Percentiles rank a stretch among this genome's conserved stretches.
Evolutionary conservation across 2,329 filamentous ascomycete species (phyloP).

Genomic region (Ramularia collo-cygni): DNA sequence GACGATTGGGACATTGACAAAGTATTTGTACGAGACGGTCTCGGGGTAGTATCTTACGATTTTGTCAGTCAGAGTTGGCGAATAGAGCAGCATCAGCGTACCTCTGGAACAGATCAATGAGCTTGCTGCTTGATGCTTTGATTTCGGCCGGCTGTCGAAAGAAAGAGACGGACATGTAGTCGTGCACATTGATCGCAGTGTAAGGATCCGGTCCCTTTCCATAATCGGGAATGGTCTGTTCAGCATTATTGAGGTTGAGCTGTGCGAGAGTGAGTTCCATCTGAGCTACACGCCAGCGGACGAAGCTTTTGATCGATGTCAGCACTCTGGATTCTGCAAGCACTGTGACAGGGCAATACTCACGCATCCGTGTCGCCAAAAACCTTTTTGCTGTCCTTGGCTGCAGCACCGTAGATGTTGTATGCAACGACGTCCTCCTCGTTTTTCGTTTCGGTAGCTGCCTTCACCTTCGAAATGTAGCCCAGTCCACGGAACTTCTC

Average conservation of each 20-base stretch:
- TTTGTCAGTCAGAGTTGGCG: constrained; percentile 38
- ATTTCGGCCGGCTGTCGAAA: constrained; percentile 71
- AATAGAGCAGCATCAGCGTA: constrained; percentile 70
- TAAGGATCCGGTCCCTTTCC: constrained; percentile 65
- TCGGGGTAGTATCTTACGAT: constrained; percentile 83
- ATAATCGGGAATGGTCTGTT: constrained; percentile 62
- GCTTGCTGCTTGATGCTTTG: constrained; percentile 69
- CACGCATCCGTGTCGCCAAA: constrained; percentile 79
- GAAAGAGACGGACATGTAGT: constrained; percentile 85
- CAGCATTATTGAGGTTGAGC: constrained; percentile 63
- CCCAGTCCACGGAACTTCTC: constrained; percentile 71
- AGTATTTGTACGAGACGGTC: constrained; percentile 84
- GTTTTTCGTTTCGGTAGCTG: constrained; percentile 45
- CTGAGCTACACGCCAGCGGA: constrained; percentile 80
- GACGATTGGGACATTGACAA: constrained; percentile 83
- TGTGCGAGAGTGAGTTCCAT: constrained; percentile 81
- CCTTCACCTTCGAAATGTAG: constrained; percentile 67
- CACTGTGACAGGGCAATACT: constrained; percentile 30
- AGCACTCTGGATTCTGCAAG: not conserved
- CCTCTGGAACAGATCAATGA: constrained; percentile 71
- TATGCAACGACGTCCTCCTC: constrained; percentile 69
- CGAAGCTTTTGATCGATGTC: constrained; percentile 53
- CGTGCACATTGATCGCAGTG: constrained; percentile 87
- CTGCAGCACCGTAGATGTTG: constrained; percentile 83
- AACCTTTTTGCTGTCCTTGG: constrained; percentile 71